These are phyloP conservation scores for Trichomonas gallinae DNA, from an alignment of 208 protist genomes.

Conservation along the genomic window DNA sequence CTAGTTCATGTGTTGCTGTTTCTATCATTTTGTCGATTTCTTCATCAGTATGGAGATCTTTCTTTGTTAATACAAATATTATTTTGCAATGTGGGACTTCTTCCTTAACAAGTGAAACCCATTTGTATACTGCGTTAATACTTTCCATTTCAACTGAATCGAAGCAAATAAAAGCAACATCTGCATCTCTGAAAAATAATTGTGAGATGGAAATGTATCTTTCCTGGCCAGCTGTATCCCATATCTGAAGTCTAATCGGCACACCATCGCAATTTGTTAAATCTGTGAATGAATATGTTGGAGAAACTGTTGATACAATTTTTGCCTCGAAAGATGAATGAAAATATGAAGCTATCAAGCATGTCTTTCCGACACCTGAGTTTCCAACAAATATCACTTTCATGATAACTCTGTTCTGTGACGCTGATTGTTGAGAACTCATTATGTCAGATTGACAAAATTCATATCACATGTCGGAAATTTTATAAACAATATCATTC, in stretches of 20 bases:
- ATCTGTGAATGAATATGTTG: not conserved
- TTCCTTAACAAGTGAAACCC: not conserved
- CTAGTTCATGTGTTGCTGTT: not conserved
- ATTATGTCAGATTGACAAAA: no score
- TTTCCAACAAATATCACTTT: not conserved
- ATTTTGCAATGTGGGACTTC: not conserved
- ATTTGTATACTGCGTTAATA: not conserved
- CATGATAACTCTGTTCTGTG: no score
- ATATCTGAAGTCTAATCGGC: not conserved
- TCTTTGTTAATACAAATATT: not conserved
- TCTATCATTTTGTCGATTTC: not conserved
- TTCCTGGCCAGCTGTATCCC: no score
- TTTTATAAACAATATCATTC: no score
- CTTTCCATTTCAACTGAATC: not conserved
- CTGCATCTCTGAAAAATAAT: not conserved
- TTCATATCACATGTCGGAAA: no score
- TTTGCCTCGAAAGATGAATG: not conserved
- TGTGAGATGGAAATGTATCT: not conserved
- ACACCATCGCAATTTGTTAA: not conserved
- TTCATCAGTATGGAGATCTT: not conserved
- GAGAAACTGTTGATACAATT: not conserved
- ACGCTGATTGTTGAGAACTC: no score
- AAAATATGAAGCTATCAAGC: not conserved
- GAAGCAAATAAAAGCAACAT: not conserved
- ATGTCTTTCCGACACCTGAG: not conserved